These are phyloP conservation scores for Mortierella sp. DNA, from an alignment of 371 early-diverging fungal species.

Conservation along the genomic window DNA sequence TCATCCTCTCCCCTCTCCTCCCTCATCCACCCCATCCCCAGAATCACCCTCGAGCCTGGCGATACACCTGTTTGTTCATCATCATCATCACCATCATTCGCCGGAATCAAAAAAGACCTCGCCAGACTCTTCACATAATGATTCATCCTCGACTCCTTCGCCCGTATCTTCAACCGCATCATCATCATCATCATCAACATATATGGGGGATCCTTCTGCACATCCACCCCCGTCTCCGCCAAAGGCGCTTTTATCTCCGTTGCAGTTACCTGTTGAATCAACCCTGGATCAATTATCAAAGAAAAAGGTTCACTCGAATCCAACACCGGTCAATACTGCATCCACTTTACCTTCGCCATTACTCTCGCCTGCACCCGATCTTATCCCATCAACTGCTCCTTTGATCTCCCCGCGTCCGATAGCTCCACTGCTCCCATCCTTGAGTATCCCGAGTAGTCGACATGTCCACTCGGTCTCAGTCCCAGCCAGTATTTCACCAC, in stretches of 20 bases:
- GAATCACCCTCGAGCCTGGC: slow-evolving; percentile 45
- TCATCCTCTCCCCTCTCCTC: slow-evolving; percentile 20
- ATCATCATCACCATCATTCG: slow-evolving; percentile 37
- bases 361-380: slow-evolving; percentile 2
- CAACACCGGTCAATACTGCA: neutral
- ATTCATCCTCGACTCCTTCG: neutral
- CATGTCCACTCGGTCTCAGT: neutral
- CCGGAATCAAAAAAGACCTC: slow-evolving; percentile 8
- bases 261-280: too few species aligned
- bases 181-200: slow-evolving; percentile 1
- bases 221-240: too few species aligned
- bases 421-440: slow-evolving; percentile 18
- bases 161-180: neutral
- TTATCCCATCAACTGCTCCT: neutral
- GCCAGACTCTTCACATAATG: neutral
- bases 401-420: slow-evolving; percentile 6
- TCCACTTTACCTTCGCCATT: slow-evolving; percentile 8
- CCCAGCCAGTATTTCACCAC: slow-evolving; percentile 1
- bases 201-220: too few species aligned
- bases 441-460: slow-evolving; percentile 15
- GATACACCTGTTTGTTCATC: slow-evolving; percentile 46
- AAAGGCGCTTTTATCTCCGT: too few species aligned
- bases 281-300: too few species aligned
- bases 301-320: too few species aligned
- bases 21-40: slow-evolving; percentile 20